Conservation (phyloP, 768 basidiomycete genomes). For the Suillus weaverae region DNA sequence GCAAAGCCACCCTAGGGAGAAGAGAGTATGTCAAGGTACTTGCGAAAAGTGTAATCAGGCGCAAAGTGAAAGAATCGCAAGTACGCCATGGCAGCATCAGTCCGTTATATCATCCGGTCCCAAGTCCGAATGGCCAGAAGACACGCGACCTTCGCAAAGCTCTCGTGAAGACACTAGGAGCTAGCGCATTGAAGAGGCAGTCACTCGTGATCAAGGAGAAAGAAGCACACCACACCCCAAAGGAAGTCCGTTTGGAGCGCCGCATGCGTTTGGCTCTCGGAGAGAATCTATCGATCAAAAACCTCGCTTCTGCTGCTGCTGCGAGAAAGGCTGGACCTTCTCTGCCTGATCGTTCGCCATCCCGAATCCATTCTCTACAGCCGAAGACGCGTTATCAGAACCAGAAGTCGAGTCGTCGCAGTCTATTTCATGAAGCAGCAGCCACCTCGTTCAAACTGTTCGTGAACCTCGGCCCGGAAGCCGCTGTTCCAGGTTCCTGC, state of each 20-base stretch:
- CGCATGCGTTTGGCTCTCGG: slow-evolving; percentile 12
- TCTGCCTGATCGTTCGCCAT: slow-evolving; percentile 1
- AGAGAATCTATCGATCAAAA: slow-evolving; percentile 22
- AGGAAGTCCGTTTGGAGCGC: slow-evolving; percentile 9
- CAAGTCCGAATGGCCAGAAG: not conserved
- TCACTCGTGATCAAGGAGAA: slow-evolving; percentile 7
- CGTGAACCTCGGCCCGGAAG: slow-evolving; percentile 1
- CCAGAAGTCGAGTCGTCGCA: slow-evolving; percentile 5
- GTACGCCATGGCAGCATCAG: not conserved
- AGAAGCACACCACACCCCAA: slow-evolving; percentile 12
- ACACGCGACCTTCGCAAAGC: not conserved
- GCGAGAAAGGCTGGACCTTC: slow-evolving; percentile 7
- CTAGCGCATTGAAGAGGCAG: slow-evolving; percentile 12
- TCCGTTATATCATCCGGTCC: no score
- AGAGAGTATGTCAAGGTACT: slow-evolving; percentile 21
- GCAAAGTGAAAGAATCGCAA: slow-evolving; percentile 17
- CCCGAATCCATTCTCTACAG: not conserved
- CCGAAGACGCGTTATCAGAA: slow-evolving; percentile 13
- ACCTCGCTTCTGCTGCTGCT: slow-evolving; percentile 10
- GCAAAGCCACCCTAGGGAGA: slow-evolving; percentile 12
- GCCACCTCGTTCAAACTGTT: slow-evolving; percentile 20
- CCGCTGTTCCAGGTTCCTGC: not conserved
- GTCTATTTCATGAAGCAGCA: slow-evolving; percentile 16
- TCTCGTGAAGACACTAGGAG: slow-evolving; percentile 6
- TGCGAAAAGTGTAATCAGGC: slow-evolving; percentile 20